A percentile compares a stretch with the other conserved stretches of the same genome.
Conservation (phyloP, 345 rosid genomes). For the Alliaria petiolata region DNA sequence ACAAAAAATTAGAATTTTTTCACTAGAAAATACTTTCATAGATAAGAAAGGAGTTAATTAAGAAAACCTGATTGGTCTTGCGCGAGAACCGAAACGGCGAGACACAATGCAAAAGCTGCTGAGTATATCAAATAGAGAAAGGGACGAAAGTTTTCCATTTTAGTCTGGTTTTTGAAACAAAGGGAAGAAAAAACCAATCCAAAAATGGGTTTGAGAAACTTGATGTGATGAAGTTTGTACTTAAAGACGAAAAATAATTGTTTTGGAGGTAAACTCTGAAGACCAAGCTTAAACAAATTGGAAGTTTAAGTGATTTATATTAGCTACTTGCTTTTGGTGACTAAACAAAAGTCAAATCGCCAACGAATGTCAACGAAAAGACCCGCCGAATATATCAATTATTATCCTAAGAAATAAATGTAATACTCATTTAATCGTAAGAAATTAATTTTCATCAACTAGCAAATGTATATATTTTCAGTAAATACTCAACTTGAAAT, state of each 20-base stretch:
- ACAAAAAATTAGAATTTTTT: too few species aligned
- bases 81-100: background rate
- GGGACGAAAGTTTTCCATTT: slow-evolving; percentile 4
- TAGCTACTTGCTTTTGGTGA: slow-evolving; percentile 16
- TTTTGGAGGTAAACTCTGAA: background rate
- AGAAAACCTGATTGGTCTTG: slow-evolving; percentile 27
- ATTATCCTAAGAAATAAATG: background rate
- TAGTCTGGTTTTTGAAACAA: background rate
- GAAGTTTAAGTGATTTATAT: slow-evolving; percentile 2
- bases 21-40: too few species aligned
- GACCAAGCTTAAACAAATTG: slow-evolving; percentile 3
- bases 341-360: background rate
- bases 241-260: background rate
- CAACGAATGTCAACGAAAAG: background rate
- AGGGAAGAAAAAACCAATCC: background rate
- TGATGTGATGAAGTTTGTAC: background rate
- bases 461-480: background rate
- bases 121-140: background rate
- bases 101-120: background rate
- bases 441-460: background rate
- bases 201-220: background rate
- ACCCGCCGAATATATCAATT: background rate
- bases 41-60: background rate
- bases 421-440: background rate
- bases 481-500: slow-evolving; percentile 3